Conservation (phyloP, 352 stramenopile species). For the Pythium sukuiense region DNA sequence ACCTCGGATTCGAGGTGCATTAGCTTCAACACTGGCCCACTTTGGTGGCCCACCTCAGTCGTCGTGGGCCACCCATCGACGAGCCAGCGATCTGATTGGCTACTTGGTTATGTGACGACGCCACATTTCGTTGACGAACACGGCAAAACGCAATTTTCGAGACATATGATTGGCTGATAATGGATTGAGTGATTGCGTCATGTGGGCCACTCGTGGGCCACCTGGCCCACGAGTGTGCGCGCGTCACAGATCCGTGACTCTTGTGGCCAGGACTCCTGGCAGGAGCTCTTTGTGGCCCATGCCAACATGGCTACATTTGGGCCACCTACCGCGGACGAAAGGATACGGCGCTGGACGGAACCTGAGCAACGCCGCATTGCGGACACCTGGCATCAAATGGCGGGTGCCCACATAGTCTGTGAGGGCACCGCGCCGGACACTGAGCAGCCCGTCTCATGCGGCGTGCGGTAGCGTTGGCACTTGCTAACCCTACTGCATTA, state of each 20-base stretch:
- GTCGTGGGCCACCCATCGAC: conserved; percentile 23
- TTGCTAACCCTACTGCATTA: neutral
- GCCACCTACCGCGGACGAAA: conserved; percentile 16
- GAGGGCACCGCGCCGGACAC: neutral
- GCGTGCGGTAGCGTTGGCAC: neutral
- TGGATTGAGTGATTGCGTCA: conserved; percentile 17
- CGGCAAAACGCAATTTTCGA: neutral
- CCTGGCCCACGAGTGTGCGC: conserved; percentile 11
- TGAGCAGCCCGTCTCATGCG: neutral
- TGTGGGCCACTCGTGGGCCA: conserved; percentile 28
- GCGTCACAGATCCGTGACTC: conserved; percentile 5
- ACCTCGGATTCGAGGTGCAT: conserved; percentile 29
- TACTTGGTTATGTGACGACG: neutral
- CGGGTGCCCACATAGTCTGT: too few species aligned
- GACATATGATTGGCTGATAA: conserved; percentile 18
- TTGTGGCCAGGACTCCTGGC: conserved; percentile 17
- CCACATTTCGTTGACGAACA: conserved; percentile 18
- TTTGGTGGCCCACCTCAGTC: conserved; percentile 29
- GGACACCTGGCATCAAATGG: conserved; percentile 1
- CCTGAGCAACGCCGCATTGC: neutral
- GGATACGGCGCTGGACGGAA: neutral
- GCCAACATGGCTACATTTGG: conserved; percentile 27
- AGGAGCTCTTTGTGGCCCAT: conserved; percentile 23
- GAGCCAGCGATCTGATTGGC: conserved; percentile 16
- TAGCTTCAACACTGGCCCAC: conserved; percentile 29